phyloP scores from a whole-genome alignment of 2,329 filamentous ascomycete genomes.

The Alternaria novae-zelandiae region DNA sequence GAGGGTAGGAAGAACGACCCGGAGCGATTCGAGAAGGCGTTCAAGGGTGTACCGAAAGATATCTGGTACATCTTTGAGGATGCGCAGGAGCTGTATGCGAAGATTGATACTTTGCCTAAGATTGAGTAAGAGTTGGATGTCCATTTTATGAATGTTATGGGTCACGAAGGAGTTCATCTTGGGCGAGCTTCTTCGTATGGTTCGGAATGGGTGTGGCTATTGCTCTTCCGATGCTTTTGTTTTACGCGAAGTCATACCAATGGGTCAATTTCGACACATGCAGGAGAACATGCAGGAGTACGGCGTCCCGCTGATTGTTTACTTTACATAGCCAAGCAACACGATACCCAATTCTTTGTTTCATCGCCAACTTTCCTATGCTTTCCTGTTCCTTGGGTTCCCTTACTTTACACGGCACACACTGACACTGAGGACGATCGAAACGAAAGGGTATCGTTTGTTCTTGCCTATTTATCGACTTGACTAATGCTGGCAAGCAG shows the following conservation, averaged over 20 bases:
- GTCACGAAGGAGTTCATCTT: neutral
- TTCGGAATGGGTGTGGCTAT: neutral
- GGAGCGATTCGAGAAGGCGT: conserved; percentile 81
- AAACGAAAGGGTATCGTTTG: neutral
- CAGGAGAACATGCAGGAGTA: neutral
- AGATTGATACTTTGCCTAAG: conserved; percentile 39
- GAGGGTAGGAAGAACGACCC: conserved; percentile 72
- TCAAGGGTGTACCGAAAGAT: conserved; percentile 71
- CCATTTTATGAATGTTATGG: neutral
- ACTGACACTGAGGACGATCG: neutral
- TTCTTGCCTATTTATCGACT: neutral
- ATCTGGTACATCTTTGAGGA: conserved; percentile 85
- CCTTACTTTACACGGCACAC: neutral
- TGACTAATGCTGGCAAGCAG: neutral
- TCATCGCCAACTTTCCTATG: neutral
- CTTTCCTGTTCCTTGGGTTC: neutral
- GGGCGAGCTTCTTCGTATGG: neutral
- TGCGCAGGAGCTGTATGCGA: conserved; percentile 66
- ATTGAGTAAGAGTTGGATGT: conserved; percentile 13
- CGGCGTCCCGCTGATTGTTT: neutral
- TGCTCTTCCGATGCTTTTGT: neutral
- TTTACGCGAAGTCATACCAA: neutral
- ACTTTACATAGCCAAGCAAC: neutral
- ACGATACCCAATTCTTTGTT: neutral
- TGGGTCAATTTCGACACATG: neutral